Evolutionary conservation across 345 rosid genomes (phyloP).

Genomic region (Aethionema arabicum): DNA sequence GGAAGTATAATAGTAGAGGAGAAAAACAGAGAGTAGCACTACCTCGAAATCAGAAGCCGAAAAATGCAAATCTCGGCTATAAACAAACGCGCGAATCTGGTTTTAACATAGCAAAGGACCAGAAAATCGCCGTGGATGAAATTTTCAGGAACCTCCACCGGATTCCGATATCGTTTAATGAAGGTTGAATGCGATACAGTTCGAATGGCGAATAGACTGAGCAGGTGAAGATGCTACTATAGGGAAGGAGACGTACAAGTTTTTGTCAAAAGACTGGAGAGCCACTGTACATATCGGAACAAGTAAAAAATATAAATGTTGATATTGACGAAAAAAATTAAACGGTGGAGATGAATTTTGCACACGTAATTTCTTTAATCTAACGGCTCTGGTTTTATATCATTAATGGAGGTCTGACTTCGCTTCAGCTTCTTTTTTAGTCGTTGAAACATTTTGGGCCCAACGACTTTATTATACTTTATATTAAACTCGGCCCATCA

Average conservation of each 20-base stretch:
- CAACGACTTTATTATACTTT: no score
- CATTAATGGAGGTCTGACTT: neutral
- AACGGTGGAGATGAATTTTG: slow-evolving; percentile 26
- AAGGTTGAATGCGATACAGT: slow-evolving; percentile 22
- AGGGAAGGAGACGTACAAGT: slow-evolving; percentile 13
- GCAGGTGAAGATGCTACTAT: slow-evolving; percentile 20
- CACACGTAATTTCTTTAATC: slow-evolving; percentile 6
- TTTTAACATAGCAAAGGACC: slow-evolving; percentile 12
- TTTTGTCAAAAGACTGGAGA: slow-evolving; percentile 24
- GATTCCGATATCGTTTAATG: neutral
- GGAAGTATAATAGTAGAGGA: neutral
- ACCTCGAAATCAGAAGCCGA: slow-evolving; percentile 21
- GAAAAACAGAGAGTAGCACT: neutral
- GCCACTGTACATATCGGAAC: slow-evolving; percentile 23
- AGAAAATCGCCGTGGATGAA: slow-evolving; percentile 8
- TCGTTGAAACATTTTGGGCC: slow-evolving; percentile 5
- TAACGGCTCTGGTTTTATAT: slow-evolving; percentile 16
- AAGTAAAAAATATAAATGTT: neutral
- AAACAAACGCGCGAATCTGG: slow-evolving; percentile 31
- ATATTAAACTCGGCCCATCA: neutral
- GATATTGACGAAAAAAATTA: neutral
- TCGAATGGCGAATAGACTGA: slow-evolving; percentile 29
- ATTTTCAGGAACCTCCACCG: neutral
- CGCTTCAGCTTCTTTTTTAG: neutral
- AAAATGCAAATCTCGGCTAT: slow-evolving; percentile 30